Conservation (phyloP, 1,139 yeast species). For the Maudiozyma humilis region DNA sequence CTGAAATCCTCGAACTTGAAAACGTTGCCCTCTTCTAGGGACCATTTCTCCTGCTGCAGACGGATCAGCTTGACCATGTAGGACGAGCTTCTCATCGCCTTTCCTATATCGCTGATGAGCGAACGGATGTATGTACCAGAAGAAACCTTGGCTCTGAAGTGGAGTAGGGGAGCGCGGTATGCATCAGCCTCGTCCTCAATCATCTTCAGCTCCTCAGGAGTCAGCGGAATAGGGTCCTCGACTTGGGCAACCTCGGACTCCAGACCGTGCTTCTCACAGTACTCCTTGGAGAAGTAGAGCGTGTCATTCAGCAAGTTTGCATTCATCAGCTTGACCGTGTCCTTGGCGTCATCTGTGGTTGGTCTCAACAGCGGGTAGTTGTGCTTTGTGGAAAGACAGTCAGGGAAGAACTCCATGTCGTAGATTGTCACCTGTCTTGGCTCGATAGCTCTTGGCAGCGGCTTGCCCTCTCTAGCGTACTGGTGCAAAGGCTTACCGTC, state of each 20-base stretch:
- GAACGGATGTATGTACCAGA: slow-evolving; percentile 95
- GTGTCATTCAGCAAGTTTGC: slow-evolving; percentile 60
- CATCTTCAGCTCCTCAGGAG: slow-evolving; percentile 27
- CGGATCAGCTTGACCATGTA: slow-evolving; percentile 84
- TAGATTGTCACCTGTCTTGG: slow-evolving; percentile 62
- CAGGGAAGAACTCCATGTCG: slow-evolving; percentile 43
- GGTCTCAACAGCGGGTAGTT: slow-evolving; percentile 44
- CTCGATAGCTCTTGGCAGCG: slow-evolving; percentile 74
- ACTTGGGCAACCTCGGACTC: slow-evolving; percentile 33
- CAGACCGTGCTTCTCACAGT: slow-evolving; percentile 35
- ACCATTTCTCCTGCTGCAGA: slow-evolving; percentile 75
- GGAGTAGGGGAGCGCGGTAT: slow-evolving; percentile 55
- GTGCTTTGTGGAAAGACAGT: slow-evolving; percentile 50
- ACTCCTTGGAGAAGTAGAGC: slow-evolving; percentile 51
- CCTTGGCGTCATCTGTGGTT: slow-evolving; percentile 37
- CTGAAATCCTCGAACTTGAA: slow-evolving; percentile 60
- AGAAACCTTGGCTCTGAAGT: slow-evolving; percentile 70
- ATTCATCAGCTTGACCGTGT: slow-evolving; percentile 40
- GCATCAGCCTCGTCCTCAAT: slow-evolving; percentile 26
- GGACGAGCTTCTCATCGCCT: slow-evolving; percentile 71
- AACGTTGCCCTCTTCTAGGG: slow-evolving; percentile 54
- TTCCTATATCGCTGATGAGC: slow-evolving; percentile 79
- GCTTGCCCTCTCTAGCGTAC: slow-evolving; percentile 83
- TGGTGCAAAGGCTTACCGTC: slow-evolving; percentile 91
- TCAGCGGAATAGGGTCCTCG: slow-evolving; percentile 31